phyloP scores from a whole-genome alignment of 2,329 filamentous ascomycete species.

The Dothideomycetes sp. region DNA sequence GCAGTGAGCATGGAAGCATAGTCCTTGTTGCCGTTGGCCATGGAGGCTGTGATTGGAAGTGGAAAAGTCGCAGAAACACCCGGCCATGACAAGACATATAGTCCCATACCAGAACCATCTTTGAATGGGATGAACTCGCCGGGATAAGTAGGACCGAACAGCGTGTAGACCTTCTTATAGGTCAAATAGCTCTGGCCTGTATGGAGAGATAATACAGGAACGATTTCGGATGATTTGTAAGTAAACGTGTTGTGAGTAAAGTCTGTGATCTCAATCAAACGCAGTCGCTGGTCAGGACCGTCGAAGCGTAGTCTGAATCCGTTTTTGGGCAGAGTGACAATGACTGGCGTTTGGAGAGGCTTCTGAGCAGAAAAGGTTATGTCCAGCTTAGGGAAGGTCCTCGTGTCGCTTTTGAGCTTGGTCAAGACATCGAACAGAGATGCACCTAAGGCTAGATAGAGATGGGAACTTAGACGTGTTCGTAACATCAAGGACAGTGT shows the following conservation, averaged over 20 bases:
- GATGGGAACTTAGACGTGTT: not conserved
- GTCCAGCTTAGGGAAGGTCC: constrained; percentile 73
- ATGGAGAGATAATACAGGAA: constrained; percentile 19
- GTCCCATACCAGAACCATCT: constrained; percentile 50
- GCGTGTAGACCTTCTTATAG: constrained; percentile 63
- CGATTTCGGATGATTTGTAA: constrained; percentile 49
- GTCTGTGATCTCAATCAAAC: constrained; percentile 82
- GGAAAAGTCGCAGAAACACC: constrained; percentile 91
- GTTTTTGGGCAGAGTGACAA: constrained; percentile 70
- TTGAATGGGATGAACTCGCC: constrained; percentile 76
- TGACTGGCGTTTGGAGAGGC: constrained; percentile 66
- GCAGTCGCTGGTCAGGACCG: constrained; percentile 80
- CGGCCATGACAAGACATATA: constrained; percentile 87
- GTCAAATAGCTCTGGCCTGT: constrained; percentile 59
- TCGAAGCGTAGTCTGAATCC: constrained; percentile 88
- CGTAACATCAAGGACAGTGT: not conserved
- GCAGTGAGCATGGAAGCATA: constrained; percentile 81
- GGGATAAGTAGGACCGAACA: constrained; percentile 89
- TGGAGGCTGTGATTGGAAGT: constrained; percentile 57
- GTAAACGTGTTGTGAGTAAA: constrained; percentile 77
- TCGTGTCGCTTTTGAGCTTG: constrained; percentile 77
- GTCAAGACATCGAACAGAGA: constrained; percentile 86
- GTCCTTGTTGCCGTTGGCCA: constrained; percentile 70
- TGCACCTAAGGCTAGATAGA: constrained; percentile 67
- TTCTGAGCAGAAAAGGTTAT: constrained; percentile 67